phyloP scores from a whole-genome alignment of 1,139 yeast genomes.

The Saccharomyces pastorianus region DNA sequence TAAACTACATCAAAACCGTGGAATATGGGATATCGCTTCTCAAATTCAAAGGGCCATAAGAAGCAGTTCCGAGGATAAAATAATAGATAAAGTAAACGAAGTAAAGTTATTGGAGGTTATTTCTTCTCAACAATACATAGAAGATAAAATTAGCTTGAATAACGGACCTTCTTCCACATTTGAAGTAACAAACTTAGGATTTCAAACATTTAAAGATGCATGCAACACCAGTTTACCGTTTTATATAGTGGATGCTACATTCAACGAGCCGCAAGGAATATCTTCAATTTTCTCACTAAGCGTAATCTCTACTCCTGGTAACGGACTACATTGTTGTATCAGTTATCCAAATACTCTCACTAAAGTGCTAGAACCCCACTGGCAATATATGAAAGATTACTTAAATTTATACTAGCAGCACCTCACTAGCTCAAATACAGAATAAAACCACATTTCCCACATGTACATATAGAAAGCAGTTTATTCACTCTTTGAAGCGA shows the following conservation, averaged over 20 bases:
- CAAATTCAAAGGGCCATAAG: constrained; percentile 9
- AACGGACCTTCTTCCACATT: constrained; percentile 22
- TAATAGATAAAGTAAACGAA: constrained; percentile 13
- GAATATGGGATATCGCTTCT: constrained; percentile 19
- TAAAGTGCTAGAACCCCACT: constrained; percentile 6
- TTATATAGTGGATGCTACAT: constrained; percentile 21
- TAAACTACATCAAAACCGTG: constrained; percentile 3
- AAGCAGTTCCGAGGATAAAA: constrained; percentile 7
- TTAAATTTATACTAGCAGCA: neutral
- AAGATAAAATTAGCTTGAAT: constrained; percentile 12
- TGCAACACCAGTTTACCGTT: constrained; percentile 7
- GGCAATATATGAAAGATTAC: constrained; percentile 1
- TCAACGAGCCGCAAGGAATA: constrained; percentile 26
- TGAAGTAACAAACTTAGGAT: constrained; percentile 29
- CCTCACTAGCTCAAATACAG: neutral
- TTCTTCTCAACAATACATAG: constrained; percentile 15
- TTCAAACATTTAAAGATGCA: constrained; percentile 14
- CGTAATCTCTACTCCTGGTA: constrained; percentile 19
- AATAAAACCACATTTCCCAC: neutral
- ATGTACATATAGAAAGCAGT: neutral
- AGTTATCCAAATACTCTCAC: constrained; percentile 17
- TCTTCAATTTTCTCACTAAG: constrained; percentile 20
- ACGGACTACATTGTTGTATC: constrained; percentile 22
- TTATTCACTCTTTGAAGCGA: neutral
- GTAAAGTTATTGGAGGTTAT: constrained; percentile 23